Percentiles rank a stretch among this genome's conserved stretches.
Conservation (phyloP, 2,329 filamentous ascomycete genomes). For the Arthroderma sp. region DNA sequence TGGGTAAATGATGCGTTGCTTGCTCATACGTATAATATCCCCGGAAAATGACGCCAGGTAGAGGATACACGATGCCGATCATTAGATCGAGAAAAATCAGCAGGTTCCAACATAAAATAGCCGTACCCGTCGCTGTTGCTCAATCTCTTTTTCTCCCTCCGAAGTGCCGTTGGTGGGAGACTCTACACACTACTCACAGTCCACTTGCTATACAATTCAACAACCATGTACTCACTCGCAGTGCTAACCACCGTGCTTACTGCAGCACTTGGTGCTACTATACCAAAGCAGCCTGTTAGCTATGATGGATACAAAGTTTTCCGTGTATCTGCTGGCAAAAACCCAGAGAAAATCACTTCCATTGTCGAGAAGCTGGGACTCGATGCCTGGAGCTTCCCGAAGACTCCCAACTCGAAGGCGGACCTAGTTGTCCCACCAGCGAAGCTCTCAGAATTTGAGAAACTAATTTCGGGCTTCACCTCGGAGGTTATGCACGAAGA, state of each 20-base stretch:
- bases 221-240: slow-evolving; percentile 8
- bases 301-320: slow-evolving; percentile 15
- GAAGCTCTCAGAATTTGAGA: slow-evolving; percentile 26
- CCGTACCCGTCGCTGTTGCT: too few relatives aligned
- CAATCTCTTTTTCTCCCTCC: too few relatives aligned
- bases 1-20: too few relatives aligned
- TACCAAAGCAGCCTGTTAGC: slow-evolving; percentile 3
- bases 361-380: slow-evolving; percentile 10
- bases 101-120: too few relatives aligned
- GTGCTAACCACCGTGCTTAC: slow-evolving; percentile 7
- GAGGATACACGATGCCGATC: too few relatives aligned
- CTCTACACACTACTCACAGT: too few relatives aligned
- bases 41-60: too few relatives aligned
- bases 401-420: slow-evolving; percentile 16
- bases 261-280: slow-evolving; percentile 5
- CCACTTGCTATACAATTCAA: too few relatives aligned
- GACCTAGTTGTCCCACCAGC: slow-evolving; percentile 32
- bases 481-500: slow-evolving; percentile 30
- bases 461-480: slow-evolving; percentile 20
- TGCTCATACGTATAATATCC: too few relatives aligned
- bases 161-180: too few relatives aligned
- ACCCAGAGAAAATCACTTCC: slow-evolving; percentile 7
- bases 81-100: too few relatives aligned
- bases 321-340: slow-evolving; percentile 10
- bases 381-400: slow-evolving; percentile 12